Percentiles rank a stretch among this genome's conserved stretches.
Conservation (phyloP, 2,329 filamentous ascomycete species). For the Ceratocystiopsis minuta region DNA sequence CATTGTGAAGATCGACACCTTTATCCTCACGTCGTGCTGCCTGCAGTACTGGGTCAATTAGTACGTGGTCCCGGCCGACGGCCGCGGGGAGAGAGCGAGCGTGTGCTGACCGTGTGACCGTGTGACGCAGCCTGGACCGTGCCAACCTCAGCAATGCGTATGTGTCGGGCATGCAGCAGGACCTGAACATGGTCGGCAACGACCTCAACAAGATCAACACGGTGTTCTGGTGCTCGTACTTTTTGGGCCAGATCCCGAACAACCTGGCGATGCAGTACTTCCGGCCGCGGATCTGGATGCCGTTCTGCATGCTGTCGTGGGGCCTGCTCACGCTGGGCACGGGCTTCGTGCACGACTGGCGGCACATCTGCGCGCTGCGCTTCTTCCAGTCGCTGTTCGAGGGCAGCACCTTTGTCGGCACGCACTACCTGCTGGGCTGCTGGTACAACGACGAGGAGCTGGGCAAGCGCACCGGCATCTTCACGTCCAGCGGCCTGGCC, state of each 20-base stretch:
- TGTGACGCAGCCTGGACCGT: too few species aligned
- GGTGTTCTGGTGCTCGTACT: constrained; percentile 26
- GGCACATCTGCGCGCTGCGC: constrained; percentile 41
- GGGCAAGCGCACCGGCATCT: constrained; percentile 42
- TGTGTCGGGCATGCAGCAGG: constrained; percentile 34
- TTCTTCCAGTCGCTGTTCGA: constrained; percentile 38
- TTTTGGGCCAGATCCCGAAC: constrained; percentile 41
- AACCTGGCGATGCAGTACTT: constrained; percentile 46
- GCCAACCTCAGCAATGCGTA: constrained; percentile 36
- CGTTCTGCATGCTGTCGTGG: constrained; percentile 46
- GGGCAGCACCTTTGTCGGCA: constrained; percentile 36
- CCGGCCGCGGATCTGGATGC: constrained; percentile 45
- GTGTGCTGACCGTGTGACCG: too few species aligned
- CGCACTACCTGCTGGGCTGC: constrained; percentile 40
- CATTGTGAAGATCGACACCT: too few species aligned
- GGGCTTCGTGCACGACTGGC: constrained; percentile 29
- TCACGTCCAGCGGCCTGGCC: constrained; percentile 39
- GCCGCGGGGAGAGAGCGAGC: too few species aligned
- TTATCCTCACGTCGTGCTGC: too few species aligned
- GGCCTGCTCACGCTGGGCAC: constrained; percentile 44
- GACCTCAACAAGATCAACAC: constrained; percentile 36
- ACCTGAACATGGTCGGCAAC: constrained; percentile 27
- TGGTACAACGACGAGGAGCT: constrained; percentile 46
- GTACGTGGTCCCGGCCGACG: too few species aligned
- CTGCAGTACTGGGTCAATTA: too few species aligned